Evolutionary conservation across 2,329 filamentous ascomycete species (phyloP), one percentile per base, ranked within the genome.

Genomic region (Capronia americana): DNA sequence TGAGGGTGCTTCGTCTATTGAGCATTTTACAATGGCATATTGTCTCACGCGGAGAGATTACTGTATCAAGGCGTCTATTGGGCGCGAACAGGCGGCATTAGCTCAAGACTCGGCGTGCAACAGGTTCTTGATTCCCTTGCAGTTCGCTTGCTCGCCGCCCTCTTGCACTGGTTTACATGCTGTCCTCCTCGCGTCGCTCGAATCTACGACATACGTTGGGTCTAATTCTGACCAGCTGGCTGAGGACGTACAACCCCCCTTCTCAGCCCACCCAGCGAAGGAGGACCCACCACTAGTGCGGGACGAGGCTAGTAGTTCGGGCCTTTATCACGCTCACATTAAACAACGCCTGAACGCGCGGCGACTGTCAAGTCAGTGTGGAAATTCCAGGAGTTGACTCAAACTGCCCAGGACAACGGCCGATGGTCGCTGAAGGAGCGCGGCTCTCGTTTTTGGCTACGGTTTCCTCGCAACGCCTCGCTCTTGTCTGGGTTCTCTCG

Each of bases 91-190:
- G 10, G 8, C 12, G 48, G 48, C 48, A 51, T 28, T 51, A 51
- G 48, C 48, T 51, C 48, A 51, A 51, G 20, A 51, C 20, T 51
- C 20, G 24, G 48, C 23, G 24, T 26, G 48, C 48, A 51, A 28
- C 20, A 24, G 20, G 48, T 14, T 51, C 20, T 26, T 51, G 38
- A 3, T n/a, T 44, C 6, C 38, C 6, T 17, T 44, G 38, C 38
- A 44, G 4, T n/a, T n/a, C n/a, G n/a, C n/a, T 44, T 10, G 17
- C 17, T n/a, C 38, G 8, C 8, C 14, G 10, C 12, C 48, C 48
- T 26, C 10, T n/a, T n/a, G 20, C 14, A 50, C 6, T 23, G n/a
- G 46, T 46, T 20, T n/a, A n/a, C 48, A 24, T 11, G n/a, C 20
- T 17, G 20, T 51, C 46, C 4, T 50, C 46, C 38, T 41, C 14